Conservation (phyloP, 306 rosid species). For the Prunus salicina region DNA sequence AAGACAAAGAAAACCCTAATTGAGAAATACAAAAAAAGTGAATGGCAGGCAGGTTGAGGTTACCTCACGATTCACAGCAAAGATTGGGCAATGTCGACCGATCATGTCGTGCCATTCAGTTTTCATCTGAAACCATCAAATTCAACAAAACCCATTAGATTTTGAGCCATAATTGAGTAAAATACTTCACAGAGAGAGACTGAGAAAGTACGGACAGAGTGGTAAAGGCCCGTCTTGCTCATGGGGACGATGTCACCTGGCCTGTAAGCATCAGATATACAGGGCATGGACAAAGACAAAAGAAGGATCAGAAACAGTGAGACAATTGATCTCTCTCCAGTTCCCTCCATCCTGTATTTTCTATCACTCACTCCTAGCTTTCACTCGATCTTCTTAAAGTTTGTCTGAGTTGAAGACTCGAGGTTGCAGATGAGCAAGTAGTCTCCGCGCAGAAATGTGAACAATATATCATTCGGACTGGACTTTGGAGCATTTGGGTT, state of each 20-base stretch:
- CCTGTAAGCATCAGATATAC: constrained; percentile 49
- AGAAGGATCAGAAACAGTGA: constrained; percentile 20
- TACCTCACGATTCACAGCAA: constrained; percentile 95
- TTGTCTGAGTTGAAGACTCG: background rate
- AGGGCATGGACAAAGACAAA: constrained; percentile 20
- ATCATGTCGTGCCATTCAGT: constrained; percentile 90
- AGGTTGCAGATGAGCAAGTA: background rate
- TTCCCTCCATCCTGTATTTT: constrained; percentile 31
- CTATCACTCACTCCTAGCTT: constrained; percentile 1
- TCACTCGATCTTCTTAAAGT: background rate
- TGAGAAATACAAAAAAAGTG: constrained; percentile 6
- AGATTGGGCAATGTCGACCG: constrained; percentile 90
- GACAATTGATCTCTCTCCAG: constrained; percentile 22
- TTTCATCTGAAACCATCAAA: constrained; percentile 56
- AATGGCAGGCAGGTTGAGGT: background rate
- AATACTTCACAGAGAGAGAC: background rate
- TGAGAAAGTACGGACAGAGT: constrained; percentile 64
- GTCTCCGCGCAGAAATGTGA: background rate
- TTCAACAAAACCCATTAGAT: constrained; percentile 1
- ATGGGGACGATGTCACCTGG: constrained; percentile 89
- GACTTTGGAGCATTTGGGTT: background rate
- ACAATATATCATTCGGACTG: background rate
- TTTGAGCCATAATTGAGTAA: background rate
- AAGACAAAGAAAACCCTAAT: constrained; percentile 20
- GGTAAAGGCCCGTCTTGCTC: constrained; percentile 98